These are phyloP conservation scores for Hortiboletus flavorubellus DNA, from an alignment of 768 basidiomycete genomes.

Conservation along the genomic window DNA sequence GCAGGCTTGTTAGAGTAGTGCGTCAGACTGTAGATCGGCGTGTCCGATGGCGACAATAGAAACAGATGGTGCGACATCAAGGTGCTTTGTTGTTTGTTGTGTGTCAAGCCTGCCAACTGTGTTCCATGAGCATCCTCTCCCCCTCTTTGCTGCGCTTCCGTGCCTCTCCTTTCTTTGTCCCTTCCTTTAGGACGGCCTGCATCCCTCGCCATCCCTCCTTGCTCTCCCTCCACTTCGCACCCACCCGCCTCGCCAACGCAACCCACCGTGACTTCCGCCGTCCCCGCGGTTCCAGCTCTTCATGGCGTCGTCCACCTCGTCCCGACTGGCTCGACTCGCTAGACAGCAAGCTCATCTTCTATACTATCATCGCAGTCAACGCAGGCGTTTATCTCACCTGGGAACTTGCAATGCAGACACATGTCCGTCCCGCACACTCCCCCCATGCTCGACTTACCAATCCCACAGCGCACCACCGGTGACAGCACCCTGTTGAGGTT, in stretches of 20 bases:
- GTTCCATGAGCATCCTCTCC: neutral
- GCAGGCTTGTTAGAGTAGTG: constrained; percentile 78
- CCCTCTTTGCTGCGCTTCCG: constrained; percentile 1
- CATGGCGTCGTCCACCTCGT: constrained; percentile 30
- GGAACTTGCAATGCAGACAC: constrained; percentile 38
- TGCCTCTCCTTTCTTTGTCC: neutral
- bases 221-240: constrained; percentile 15
- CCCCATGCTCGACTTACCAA: neutral
- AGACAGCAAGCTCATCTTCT: constrained; percentile 53
- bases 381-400: constrained; percentile 59
- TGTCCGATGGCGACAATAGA: constrained; percentile 81
- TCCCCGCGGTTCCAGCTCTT: constrained; percentile 10
- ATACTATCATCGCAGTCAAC: constrained; percentile 63
- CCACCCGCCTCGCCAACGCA: constrained; percentile 15
- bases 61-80: constrained; percentile 86
- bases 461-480: constrained; percentile 38
- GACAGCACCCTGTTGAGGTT: constrained; percentile 36
- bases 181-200: neutral
- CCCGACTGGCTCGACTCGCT: constrained; percentile 46
- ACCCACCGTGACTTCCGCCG: constrained; percentile 21
- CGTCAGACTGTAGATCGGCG: constrained; percentile 79
- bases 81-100: constrained; percentile 12
- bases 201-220: neutral
- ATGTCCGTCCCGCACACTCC: constrained; percentile 30
- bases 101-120: neutral